Evolutionary conservation across 208 protist genomes (phyloP).

Genomic region (Leishmania amazonensis): DNA sequence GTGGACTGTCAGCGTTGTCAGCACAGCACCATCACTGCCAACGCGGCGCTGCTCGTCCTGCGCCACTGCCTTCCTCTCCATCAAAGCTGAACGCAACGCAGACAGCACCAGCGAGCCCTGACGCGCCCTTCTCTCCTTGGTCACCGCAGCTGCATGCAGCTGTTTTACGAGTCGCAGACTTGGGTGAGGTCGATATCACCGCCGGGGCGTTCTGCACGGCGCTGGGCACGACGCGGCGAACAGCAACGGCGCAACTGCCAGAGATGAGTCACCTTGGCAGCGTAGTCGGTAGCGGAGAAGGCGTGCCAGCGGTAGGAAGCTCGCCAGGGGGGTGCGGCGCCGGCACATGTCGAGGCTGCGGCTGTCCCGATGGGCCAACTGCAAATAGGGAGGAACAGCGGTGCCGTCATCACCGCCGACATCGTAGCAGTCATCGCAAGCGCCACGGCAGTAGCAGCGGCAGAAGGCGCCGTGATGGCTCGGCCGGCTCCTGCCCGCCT

Average conservation of each 20-base stretch:
- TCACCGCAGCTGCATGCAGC: conserved; percentile 23
- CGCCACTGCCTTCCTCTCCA: not conserved
- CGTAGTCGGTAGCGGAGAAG: not conserved
- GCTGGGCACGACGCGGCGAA: conserved; percentile 12
- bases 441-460: not conserved
- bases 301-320: not conserved
- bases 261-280: conserved; percentile 5
- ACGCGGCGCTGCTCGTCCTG: not conserved
- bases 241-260: conserved; percentile 15
- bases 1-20: not conserved
- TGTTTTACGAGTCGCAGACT: conserved; percentile 35
- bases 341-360: not conserved
- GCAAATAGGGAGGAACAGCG: not conserved
- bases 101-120: not conserved
- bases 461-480: not conserved
- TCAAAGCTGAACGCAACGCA: not conserved
- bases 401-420: not conserved
- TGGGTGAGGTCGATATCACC: conserved; percentile 73
- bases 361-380: not conserved
- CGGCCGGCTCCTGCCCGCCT: not conserved
- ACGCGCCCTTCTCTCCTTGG: not conserved
- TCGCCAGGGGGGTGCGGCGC: not conserved
- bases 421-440: not conserved
- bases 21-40: not conserved
- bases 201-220: conserved; percentile 25